phyloP scores from a whole-genome alignment of 176 grass and related monocot genomes.

The Rhipidocladum racemiflorum region DNA sequence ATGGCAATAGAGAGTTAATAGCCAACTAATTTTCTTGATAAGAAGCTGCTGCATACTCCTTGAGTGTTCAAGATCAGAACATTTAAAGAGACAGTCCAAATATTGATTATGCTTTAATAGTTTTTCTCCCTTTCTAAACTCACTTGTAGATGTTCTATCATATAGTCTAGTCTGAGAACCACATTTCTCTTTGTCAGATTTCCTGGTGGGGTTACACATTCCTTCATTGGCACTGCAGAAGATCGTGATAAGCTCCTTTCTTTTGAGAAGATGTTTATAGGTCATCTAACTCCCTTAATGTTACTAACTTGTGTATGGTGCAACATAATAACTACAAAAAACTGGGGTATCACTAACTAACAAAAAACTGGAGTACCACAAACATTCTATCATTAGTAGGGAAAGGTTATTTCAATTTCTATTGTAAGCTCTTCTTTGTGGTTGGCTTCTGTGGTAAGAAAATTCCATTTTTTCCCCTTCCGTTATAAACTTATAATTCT shows the following conservation, averaged over 20 bases:
- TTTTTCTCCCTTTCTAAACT: too few species aligned
- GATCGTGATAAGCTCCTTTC: conserved; percentile 76
- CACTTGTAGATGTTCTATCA: too few species aligned
- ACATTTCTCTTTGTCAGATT: too few species aligned
- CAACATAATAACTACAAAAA: conserved; percentile 16
- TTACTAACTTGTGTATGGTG: conserved; percentile 5
- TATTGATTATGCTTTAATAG: background rate
- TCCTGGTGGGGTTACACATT: too few species aligned
- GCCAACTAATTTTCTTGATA: background rate
- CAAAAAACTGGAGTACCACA: too few species aligned
- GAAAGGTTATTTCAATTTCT: background rate
- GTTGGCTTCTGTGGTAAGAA: conserved; percentile 1
- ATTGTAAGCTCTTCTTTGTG: background rate
- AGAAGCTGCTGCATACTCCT: background rate
- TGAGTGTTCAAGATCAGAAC: background rate
- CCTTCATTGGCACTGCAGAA: conserved; percentile 83
- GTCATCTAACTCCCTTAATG: conserved; percentile 34
- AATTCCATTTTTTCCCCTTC: background rate
- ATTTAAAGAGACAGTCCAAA: background rate
- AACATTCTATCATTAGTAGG: background rate
- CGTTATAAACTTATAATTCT: background rate
- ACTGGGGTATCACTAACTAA: background rate
- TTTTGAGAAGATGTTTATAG: conserved; percentile 91
- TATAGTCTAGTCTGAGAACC: too few species aligned
- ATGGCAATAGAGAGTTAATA: background rate